phyloP scores from a whole-genome alignment of 2,329 filamentous ascomycete species.

The Balansia obtecta region DNA sequence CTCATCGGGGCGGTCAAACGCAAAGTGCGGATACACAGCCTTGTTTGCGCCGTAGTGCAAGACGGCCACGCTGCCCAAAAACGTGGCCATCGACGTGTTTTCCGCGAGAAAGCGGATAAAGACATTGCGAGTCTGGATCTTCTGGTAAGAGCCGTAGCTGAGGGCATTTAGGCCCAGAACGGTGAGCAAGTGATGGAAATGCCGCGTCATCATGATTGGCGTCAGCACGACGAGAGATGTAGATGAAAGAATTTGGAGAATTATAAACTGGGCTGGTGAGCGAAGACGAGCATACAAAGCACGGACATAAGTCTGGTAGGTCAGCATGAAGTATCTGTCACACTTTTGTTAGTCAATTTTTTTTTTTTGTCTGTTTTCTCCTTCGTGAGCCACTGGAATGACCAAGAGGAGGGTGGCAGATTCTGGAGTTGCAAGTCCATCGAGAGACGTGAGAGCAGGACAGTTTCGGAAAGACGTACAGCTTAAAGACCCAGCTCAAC shows the following conservation, averaged over 20 bases:
- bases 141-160: conserved; percentile 51
- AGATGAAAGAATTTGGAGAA: conserved; percentile 52
- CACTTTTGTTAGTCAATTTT: conserved; percentile 1
- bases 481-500: conserved; percentile 58
- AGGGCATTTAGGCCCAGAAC: conserved; percentile 44
- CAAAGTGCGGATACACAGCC: conserved; percentile 57
- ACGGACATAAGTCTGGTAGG: conserved; percentile 60
- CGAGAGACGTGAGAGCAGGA: neutral
- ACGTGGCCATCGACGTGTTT: conserved; percentile 56
- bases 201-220: conserved; percentile 49
- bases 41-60: conserved; percentile 56
- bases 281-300: conserved; percentile 56
- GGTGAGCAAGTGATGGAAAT: conserved; percentile 42
- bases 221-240: conserved; percentile 50
- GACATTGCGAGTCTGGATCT: conserved; percentile 52
- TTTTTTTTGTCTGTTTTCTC: neutral
- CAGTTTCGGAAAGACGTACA: conserved; percentile 31
- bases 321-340: conserved; percentile 50
- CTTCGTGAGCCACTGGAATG: neutral
- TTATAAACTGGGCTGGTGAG: conserved; percentile 51
- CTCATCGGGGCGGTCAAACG: conserved; percentile 39
- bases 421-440: neutral
- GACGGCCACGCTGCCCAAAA: conserved; percentile 52
- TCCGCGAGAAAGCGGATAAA: conserved; percentile 57
- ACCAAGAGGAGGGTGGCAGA: neutral